phyloP scores from a whole-genome alignment of 2,329 filamentous ascomycete genomes.

The Cryphonectria naterciae region DNA sequence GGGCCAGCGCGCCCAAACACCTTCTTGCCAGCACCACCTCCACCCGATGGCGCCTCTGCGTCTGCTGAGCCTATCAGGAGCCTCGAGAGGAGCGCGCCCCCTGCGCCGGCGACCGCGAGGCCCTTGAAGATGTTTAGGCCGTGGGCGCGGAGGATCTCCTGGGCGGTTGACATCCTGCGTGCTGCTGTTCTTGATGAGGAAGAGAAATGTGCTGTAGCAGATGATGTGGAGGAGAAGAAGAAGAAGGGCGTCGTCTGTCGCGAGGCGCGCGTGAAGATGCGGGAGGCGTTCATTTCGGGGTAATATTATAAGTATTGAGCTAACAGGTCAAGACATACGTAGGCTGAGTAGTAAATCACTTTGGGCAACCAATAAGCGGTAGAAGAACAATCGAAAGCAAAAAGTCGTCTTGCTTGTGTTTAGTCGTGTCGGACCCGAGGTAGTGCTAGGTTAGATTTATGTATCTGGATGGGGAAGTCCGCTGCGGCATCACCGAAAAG shows the following conservation, averaged over 20 bases:
- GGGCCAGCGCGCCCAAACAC: constrained; percentile 36
- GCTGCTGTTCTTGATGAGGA: not conserved
- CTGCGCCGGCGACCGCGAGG: constrained; percentile 21
- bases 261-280: constrained; percentile 21
- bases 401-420: not conserved
- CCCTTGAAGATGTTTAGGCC: constrained; percentile 23
- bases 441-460: constrained; percentile 6
- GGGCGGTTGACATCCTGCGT: constrained; percentile 20
- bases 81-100: constrained; percentile 23
- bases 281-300: constrained; percentile 18
- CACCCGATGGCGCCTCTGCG: constrained; percentile 6
- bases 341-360: too few species aligned
- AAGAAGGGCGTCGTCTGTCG: not conserved
- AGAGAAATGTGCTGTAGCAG: not conserved
- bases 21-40: constrained; percentile 11
- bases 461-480: constrained; percentile 29
- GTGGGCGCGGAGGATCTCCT: constrained; percentile 20
- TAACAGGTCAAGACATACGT: not conserved
- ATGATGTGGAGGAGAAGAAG: constrained; percentile 3
- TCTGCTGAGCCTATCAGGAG: constrained; percentile 20
- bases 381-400: not conserved
- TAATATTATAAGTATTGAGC: too few species aligned
- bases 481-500: constrained; percentile 13
- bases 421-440: constrained; percentile 4
- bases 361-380: not conserved